Percentiles rank a stretch among this genome's conserved stretches.
Conservation (phyloP, 2,329 filamentous ascomycete genomes). For the Pseudogymnoascus sp. region DNA sequence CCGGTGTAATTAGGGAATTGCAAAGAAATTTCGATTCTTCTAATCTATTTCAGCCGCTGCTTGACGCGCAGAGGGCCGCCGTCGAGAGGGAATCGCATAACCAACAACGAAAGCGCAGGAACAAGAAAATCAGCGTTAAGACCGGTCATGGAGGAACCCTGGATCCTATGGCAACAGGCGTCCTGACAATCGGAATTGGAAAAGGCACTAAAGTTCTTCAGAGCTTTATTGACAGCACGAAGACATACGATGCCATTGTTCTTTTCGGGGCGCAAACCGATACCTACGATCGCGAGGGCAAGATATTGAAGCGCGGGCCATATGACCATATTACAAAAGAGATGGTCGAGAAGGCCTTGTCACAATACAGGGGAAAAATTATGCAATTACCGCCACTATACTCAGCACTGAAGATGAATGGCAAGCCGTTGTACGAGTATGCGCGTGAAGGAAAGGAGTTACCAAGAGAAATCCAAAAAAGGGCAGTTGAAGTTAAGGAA, state of each 20-base stretch:
- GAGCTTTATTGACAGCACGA: conserved; percentile 78
- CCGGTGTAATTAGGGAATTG: conserved; percentile 81
- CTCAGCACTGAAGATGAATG: conserved; percentile 85
- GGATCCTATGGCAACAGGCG: conserved; percentile 87
- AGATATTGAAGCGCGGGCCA: conserved; percentile 64
- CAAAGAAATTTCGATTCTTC: conserved; percentile 81
- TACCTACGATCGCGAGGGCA: conserved; percentile 81
- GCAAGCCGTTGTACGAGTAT: conserved; percentile 93
- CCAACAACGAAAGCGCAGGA: conserved; percentile 51
- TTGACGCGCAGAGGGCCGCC: conserved; percentile 52
- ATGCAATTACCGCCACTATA: conserved; percentile 89
- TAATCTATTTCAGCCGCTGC: conserved; percentile 66
- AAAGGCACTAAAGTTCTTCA: conserved; percentile 76
- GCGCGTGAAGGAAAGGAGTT: conserved; percentile 82
- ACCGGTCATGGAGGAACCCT: conserved; percentile 94
- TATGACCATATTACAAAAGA: conserved; percentile 77
- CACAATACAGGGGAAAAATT: conserved; percentile 69
- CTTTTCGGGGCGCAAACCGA: conserved; percentile 90
- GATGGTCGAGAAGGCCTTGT: conserved; percentile 67
- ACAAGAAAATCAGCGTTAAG: conserved; percentile 66
- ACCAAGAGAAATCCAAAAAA: conserved; percentile 72
- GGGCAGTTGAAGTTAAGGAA: conserved; percentile 69
- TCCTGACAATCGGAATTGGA: conserved; percentile 82
- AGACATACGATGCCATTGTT: conserved; percentile 83
- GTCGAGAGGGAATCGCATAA: conserved; percentile 49